Conservation (phyloP, 305 asterid species). For the Fraxinus paxiana region DNA sequence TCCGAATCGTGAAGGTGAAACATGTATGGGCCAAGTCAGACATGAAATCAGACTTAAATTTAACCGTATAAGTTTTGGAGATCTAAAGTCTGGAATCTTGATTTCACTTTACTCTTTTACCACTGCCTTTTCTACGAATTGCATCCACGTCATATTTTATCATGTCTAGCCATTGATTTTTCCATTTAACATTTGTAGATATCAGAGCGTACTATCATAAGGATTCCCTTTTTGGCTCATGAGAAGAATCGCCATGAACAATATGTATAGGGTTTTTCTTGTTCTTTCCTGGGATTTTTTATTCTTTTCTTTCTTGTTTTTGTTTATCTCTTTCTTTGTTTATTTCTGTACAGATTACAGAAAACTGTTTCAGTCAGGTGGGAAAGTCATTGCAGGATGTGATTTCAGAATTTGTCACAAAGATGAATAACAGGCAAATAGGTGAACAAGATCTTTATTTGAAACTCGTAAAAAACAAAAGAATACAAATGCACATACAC, state of each 20-base stretch:
- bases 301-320: neutral
- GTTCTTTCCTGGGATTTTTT: neutral
- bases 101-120: neutral
- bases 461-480: neutral
- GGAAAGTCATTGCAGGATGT: conserved; percentile 78
- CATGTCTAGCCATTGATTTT: neutral
- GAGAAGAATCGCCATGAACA: conserved; percentile 88
- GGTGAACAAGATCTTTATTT: conserved; percentile 38
- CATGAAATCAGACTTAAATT: neutral
- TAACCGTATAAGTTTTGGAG: neutral
- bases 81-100: neutral
- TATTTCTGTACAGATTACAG: conserved; percentile 59
- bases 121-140: neutral
- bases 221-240: conserved; percentile 75
- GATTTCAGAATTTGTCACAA: conserved; percentile 65
- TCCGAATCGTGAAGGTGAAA: neutral
- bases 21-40: neutral
- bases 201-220: conserved; percentile 43
- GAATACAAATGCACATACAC: neutral
- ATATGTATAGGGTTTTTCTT: conserved; percentile 46
- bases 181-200: conserved; percentile 45
- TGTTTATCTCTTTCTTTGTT: neutral
- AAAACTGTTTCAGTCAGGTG: conserved; percentile 67
- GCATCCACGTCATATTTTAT: neutral
- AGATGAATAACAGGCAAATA: conserved; percentile 60